phyloP scores from a whole-genome alignment of 2,329 filamentous ascomycete species.

The Aspergillus nomiae region DNA sequence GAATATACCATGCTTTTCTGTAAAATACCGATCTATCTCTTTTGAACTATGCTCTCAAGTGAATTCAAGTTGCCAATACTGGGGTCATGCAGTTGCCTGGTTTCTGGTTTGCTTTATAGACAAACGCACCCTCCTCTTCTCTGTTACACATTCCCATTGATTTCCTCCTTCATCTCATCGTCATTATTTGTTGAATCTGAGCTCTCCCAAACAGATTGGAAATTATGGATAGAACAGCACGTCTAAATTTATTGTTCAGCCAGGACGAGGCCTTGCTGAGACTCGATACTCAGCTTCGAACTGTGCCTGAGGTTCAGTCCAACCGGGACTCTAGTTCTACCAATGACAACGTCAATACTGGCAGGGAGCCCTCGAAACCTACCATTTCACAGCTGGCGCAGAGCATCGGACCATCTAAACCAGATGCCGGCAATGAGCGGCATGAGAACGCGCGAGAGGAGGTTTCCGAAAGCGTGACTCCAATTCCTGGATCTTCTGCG shows the following conservation, averaged over 20 bases:
- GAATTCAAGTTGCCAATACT: neutral
- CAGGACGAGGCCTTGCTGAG: conserved; percentile 27
- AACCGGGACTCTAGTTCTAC: neutral
- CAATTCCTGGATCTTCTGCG: neutral
- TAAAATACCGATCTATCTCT: neutral
- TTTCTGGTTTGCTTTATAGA: neutral
- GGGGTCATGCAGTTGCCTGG: neutral
- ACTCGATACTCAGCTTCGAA: conserved; percentile 22
- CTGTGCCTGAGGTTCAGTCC: neutral
- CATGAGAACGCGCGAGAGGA: neutral
- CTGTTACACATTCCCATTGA: neutral
- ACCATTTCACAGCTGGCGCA: neutral
- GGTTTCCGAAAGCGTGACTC: neutral
- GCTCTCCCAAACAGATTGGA: neutral
- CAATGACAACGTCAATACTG: neutral
- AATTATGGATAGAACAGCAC: conserved; percentile 27
- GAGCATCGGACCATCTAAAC: neutral
- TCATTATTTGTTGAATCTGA: neutral
- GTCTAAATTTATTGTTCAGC: conserved; percentile 33
- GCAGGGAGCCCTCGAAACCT: neutral
- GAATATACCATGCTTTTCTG: neutral
- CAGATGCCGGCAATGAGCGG: neutral
- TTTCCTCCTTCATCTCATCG: neutral
- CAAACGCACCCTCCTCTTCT: neutral
- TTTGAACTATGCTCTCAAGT: neutral